Conservation (phyloP, 2,329 filamentous ascomycete genomes). For the Kalmusia sp. region DNA sequence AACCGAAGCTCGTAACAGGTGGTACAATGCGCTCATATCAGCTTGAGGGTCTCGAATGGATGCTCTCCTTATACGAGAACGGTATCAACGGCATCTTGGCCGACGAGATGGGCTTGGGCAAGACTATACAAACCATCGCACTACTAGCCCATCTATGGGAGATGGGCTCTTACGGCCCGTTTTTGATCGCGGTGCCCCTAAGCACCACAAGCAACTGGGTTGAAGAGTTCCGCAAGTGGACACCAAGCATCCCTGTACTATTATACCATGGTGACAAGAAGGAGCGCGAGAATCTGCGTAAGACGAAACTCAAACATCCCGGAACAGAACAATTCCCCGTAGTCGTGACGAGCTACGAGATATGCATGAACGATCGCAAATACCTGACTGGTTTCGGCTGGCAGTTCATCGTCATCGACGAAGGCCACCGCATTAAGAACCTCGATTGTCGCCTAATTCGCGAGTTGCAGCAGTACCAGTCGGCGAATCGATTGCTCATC, state of each 20-base stretch:
- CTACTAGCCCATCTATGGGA: slow-evolving; percentile 87
- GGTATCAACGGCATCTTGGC: slow-evolving; percentile 90
- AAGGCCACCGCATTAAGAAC: slow-evolving; percentile 97
- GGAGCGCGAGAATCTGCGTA: slow-evolving; percentile 78
- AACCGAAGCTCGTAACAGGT: slow-evolving; percentile 83
- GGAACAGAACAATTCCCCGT: slow-evolving; percentile 80
- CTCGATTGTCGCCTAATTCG: slow-evolving; percentile 91
- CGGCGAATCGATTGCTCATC: slow-evolving; percentile 88
- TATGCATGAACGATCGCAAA: slow-evolving; percentile 88
- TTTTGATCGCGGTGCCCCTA: slow-evolving; percentile 86
- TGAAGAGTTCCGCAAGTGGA: slow-evolving; percentile 90
- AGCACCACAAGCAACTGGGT: slow-evolving; percentile 97
- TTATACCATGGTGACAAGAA: slow-evolving; percentile 88
- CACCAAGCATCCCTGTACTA: slow-evolving; percentile 83
- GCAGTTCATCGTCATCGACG: slow-evolving; percentile 98
- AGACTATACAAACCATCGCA: slow-evolving; percentile 90
- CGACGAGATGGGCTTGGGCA: slow-evolving; percentile 93
- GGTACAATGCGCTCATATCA: slow-evolving; percentile 96
- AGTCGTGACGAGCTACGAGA: slow-evolving; percentile 94
- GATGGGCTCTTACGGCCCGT: slow-evolving; percentile 85
- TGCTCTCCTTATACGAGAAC: slow-evolving; percentile 82
- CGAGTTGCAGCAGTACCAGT: slow-evolving; percentile 86
- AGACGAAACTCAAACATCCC: slow-evolving; percentile 73
- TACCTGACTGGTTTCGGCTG: slow-evolving; percentile 84
- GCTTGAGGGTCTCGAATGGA: slow-evolving; percentile 92